Evolutionary conservation across 768 basidiomycete genomes (phyloP).

Genomic region (Russula sp.): DNA sequence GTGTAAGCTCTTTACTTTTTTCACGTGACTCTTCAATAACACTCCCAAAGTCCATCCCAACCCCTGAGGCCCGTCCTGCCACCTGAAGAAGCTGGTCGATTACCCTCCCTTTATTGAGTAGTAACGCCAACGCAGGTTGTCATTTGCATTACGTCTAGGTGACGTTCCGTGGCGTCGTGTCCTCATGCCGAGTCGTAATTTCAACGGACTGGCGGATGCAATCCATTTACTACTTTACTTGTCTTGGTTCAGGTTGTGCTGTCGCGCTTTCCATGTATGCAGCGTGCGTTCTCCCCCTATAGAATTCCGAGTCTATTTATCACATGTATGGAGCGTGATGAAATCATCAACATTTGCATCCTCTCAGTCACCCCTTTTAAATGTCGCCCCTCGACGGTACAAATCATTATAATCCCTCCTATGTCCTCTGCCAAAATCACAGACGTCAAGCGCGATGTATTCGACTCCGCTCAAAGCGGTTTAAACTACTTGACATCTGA

Average conservation of each 20-base stretch:
- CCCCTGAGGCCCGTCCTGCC: constrained; percentile 29
- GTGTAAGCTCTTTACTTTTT: background rate
- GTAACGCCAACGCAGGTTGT: constrained; percentile 30
- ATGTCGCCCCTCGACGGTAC: background rate
- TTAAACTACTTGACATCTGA: constrained; percentile 52
- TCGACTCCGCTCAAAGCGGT: constrained; percentile 34
- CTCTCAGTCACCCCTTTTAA: background rate
- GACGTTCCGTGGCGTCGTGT: constrained; percentile 7
- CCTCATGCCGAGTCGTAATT: constrained; percentile 10
- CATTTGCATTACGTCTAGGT: constrained; percentile 19
- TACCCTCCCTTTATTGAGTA: constrained; percentile 31
- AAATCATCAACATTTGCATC: constrained; percentile 4
- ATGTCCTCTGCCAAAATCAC: constrained; percentile 5
- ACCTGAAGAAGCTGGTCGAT: constrained; percentile 30
- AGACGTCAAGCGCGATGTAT: constrained; percentile 39
- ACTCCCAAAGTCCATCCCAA: background rate
- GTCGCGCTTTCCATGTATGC: constrained; percentile 7
- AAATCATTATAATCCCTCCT: background rate
- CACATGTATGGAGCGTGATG: constrained; percentile 1
- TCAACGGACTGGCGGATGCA: constrained; percentile 12
- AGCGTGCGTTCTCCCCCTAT: constrained; percentile 1
- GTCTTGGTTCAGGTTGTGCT: constrained; percentile 8
- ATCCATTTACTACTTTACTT: constrained; percentile 1
- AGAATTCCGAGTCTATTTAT: constrained; percentile 9
- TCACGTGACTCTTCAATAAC: background rate